Evolutionary conservation across 2,329 filamentous ascomycete genomes (phyloP), one percentile per base, ranked within the genome.

Genomic region (Penicillium glabrum): DNA sequence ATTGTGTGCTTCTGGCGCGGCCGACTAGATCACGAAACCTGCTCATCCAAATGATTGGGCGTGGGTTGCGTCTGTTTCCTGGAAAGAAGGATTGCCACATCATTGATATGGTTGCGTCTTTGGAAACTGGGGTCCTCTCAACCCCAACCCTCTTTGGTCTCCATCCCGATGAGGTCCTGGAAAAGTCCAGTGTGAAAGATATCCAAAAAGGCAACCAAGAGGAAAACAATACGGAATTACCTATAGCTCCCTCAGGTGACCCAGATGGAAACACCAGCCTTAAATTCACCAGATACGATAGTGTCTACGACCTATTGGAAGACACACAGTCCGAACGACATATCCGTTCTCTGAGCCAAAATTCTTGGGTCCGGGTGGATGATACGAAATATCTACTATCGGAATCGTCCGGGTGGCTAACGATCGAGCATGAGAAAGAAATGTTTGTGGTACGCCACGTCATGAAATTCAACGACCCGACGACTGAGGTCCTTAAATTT

Each of bases 31-130:
- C 95, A 16, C 86, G 90, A n/a, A 98, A 97, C 66, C 79, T 99
- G 2, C 84, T 99, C 1, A 86, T 98, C 1, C 95, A 99, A 75
- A 99, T 99, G 95, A 96, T 99, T 60, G 95, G 95, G 0, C 85
- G 95, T 66, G 95, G 95, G 5, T 90, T 99, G 86, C 86, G 95
- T 43, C 77, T 97, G 39, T 83, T 91, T 70, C 80, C 87, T 1
- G 89, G 84, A 13, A 99, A 99, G 74, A 78, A 87, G 39, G 86
- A 98, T 69, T 99, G 95, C 65, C 95, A 98, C 72, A 82, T 99
- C 58, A 96, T 99, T 67, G 95, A 99, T 73, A 92, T 99, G 86
- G 95, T 98, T 0, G 89, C 93, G 0, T 91, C 87, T 37, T 79
- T 98, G 23, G 86, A 87, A 51, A 89, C 87, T 0, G 95, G 95